Conservation (phyloP, 192 early-diverging fungal genomes). For the Backusella parvicylindrica region DNA sequence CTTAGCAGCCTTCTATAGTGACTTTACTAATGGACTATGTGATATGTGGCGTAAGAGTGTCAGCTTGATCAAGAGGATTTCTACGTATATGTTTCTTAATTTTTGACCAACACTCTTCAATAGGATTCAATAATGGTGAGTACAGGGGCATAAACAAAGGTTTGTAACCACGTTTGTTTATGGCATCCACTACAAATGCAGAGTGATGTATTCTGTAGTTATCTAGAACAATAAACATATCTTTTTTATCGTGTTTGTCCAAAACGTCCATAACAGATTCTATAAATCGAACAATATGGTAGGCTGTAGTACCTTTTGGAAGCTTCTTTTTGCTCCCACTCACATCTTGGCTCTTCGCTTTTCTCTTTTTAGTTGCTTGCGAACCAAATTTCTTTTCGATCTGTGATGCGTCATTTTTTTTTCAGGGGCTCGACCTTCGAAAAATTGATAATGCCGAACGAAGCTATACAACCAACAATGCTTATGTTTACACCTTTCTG, state of each 20-base stretch:
- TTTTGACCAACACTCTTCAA: constrained; percentile 24
- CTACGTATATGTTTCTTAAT: neutral
- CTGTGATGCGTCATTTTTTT: neutral
- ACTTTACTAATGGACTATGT: neutral
- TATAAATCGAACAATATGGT: constrained; percentile 4
- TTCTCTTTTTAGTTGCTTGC: neutral
- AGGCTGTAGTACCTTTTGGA: neutral
- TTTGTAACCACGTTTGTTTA: neutral
- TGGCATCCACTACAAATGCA: neutral
- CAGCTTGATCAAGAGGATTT: neutral
- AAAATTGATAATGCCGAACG: neutral
- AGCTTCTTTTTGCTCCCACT: neutral
- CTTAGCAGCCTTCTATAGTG: neutral
- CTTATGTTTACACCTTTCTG: too few relatives aligned
- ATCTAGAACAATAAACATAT: constrained; percentile 17
- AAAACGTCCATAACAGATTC: neutral
- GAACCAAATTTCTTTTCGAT: neutral
- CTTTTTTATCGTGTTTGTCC: constrained; percentile 10
- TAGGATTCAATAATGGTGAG: constrained; percentile 22
- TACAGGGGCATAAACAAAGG: constrained; percentile 12
- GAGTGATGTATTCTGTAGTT: constrained; percentile 13
- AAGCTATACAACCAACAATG: constrained; percentile 2
- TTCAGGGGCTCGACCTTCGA: neutral
- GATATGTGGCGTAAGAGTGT: neutral
- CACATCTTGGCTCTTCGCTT: too few relatives aligned